Conservation (phyloP, 1,284 basidiomycete genomes). For the Pseudozyma tsukubaensis region DNA sequence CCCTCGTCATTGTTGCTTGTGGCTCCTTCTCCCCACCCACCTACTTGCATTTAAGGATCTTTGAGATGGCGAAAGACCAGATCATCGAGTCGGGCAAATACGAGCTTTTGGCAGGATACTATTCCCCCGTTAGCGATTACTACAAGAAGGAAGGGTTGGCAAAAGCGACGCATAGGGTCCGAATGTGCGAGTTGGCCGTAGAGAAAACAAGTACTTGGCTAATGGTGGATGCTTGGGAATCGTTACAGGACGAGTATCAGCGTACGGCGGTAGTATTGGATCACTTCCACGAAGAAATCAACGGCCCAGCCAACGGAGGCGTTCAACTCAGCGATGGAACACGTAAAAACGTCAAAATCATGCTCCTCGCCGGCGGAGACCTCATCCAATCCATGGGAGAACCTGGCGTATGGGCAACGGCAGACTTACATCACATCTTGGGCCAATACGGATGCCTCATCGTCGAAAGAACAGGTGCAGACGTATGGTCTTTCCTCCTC, state of each 20-base stretch:
- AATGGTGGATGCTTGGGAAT: constrained; percentile 98
- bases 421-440: constrained; percentile 95
- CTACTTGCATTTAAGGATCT: constrained; percentile 81
- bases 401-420: constrained; percentile 96
- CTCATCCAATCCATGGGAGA: constrained; percentile 98
- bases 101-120: constrained; percentile 92
- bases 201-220: constrained; percentile 69
- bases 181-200: constrained; percentile 69
- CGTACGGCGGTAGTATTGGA: constrained; percentile 95
- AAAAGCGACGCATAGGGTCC: constrained; percentile 65
- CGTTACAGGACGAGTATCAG: constrained; percentile 87
- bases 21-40: constrained; percentile 74
- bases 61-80: constrained; percentile 97
- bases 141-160: constrained; percentile 68
- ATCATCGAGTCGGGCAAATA: constrained; percentile 90
- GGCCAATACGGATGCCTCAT: constrained; percentile 94
- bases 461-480: constrained; percentile 92
- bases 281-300: constrained; percentile 93
- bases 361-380: constrained; percentile 96
- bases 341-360: constrained; percentile 73
- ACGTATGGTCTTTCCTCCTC: constrained; percentile 77
- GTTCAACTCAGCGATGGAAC: constrained; percentile 60
- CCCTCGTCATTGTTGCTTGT: constrained; percentile 71
- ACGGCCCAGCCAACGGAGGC: constrained; percentile 72
- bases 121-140: constrained; percentile 80